Evolutionary conservation across 352 stramenopile genomes (phyloP), one percentile per base, ranked within the genome.

Genomic region (Phytopythium ostracodes): DNA sequence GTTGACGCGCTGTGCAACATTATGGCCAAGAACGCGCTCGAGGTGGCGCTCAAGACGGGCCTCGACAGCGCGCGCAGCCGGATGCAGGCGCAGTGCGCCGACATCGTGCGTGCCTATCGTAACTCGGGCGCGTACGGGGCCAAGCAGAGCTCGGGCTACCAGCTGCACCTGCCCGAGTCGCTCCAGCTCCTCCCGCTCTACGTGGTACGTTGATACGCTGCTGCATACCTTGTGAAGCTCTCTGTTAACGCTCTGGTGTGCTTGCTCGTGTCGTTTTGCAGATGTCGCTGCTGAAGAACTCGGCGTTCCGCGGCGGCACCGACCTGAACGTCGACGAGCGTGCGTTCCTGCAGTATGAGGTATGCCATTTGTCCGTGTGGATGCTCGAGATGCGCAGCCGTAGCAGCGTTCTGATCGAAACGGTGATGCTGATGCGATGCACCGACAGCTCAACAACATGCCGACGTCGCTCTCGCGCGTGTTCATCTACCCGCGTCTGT

Each of bases 261-360:
- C 5, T 6, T 43, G 18, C 33, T 33, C 15, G 33, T 14, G 35
- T 29, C 43, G 59, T 24, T 59, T 10, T 56, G 60, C 89, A 97
- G 75, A 98, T 99, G 88, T 96, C 96, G 36, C 73, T 99, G 55
- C 89, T 99, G 73, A 99, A 99, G 83, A 99, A 97, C 80, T 85
- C 96, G 25, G 92, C 94, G 4, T 96, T 99, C 64, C 88, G 98
- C 63, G 98, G 98, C 60, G 97, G 97, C 24, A 98, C 87, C 38
- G 97, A 99, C 68, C 76, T 99, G 43, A 96, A 96, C 61, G 84
- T 96, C 17, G 98, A 99, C 75, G 96, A 99, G 66, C 88, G 98
- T 55, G 76, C 92, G 17, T 96, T 96, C 73, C 69, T 96, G 36
- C 93, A 98, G 66, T 94, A 98, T 70, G 68, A 89, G 71, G 76